These are phyloP conservation scores for Andrographis paniculata DNA, from an alignment of 305 asterid species.

Conservation along the genomic window DNA sequence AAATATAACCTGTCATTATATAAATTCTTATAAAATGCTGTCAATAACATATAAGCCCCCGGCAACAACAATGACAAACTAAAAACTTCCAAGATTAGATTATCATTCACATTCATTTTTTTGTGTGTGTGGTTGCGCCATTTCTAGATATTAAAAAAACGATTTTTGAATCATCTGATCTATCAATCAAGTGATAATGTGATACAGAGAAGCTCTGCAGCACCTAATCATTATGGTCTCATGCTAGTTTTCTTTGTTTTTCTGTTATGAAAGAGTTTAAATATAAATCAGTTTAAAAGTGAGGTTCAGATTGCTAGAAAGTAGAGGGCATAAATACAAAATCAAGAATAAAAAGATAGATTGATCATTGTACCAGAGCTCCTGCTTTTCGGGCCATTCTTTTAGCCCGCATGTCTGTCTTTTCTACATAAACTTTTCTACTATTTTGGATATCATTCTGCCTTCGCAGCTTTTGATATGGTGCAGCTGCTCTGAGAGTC, in stretches of 20 bases:
- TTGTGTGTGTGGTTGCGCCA: not conserved
- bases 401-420: constrained; percentile 97
- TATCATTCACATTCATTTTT: no score
- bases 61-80: constrained; percentile 18
- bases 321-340: constrained; percentile 11
- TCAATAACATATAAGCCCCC: constrained; percentile 11
- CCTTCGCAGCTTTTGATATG: constrained; percentile 93
- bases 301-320: not conserved
- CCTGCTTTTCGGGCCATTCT: constrained; percentile 99
- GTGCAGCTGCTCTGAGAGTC: constrained; percentile 99
- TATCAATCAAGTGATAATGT: constrained; percentile 18
- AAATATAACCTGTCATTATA: constrained; percentile 73
- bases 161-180: constrained; percentile 6
- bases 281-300: not conserved
- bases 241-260: no score
- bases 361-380: constrained; percentile 69
- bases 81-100: not conserved
- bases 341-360: constrained; percentile 11
- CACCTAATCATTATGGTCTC: not conserved
- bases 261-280: no score
- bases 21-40: not conserved
- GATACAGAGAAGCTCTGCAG: not conserved
- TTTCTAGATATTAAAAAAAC: not conserved
- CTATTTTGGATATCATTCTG: constrained; percentile 66
- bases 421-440: constrained; percentile 86